These are phyloP conservation scores for Torulaspora pretoriensis DNA, from an alignment of 1,139 yeast genomes.

Conservation along the genomic window DNA sequence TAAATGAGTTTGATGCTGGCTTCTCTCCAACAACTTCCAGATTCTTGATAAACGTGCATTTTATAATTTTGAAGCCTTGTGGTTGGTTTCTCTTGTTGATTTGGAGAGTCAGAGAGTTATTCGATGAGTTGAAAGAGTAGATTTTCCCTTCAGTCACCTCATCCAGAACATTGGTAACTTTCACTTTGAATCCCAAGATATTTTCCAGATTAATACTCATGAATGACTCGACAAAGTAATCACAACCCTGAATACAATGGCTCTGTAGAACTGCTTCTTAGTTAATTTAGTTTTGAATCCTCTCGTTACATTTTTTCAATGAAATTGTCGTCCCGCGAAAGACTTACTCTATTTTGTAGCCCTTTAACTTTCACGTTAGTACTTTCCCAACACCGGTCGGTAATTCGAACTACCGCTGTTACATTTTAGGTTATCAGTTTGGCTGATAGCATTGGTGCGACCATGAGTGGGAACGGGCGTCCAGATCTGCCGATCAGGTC, in stretches of 20 bases:
- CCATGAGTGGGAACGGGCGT: constrained; percentile 11
- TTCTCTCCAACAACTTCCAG: constrained; percentile 45
- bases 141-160: constrained; percentile 55
- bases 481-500: constrained; percentile 18
- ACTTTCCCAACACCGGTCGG: not conserved
- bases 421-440: not conserved
- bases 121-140: constrained; percentile 52
- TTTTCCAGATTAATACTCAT: constrained; percentile 34
- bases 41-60: constrained; percentile 55
- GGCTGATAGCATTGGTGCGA: not conserved
- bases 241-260: not conserved
- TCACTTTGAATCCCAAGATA: constrained; percentile 46
- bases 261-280: not conserved
- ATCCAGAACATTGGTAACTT: constrained; percentile 57
- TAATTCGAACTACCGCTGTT: not conserved
- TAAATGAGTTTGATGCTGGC: constrained; percentile 26
- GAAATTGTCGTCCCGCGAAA: constrained; percentile 2
- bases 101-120: constrained; percentile 40
- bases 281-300: not conserved
- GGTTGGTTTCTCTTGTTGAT: constrained; percentile 31
- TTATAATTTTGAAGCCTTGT: constrained; percentile 49
- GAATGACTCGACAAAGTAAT: not conserved
- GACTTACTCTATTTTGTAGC: not conserved
- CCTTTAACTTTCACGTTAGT: not conserved
- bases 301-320: not conserved